Evolutionary conservation across 345 rosid genomes (phyloP).

Genomic region (Eucalyptus melliodora): DNA sequence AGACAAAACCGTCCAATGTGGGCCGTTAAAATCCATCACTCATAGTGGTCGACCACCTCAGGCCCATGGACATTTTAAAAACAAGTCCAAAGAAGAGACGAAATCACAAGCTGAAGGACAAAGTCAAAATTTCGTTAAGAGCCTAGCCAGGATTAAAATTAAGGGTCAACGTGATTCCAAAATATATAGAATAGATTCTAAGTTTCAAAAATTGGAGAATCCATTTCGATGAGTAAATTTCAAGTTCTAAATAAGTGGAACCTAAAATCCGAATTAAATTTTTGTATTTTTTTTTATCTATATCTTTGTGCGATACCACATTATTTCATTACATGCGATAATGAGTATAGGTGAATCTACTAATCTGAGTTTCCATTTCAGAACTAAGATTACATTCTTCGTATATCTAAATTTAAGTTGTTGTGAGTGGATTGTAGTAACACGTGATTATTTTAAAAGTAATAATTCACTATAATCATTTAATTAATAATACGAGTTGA

Average conservation of each 20-base stretch:
- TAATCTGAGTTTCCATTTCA: no score
- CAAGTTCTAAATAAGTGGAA: no score
- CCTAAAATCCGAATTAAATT: accelerated
- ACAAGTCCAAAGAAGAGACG: neutral
- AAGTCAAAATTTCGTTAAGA: neutral
- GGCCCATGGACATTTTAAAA: neutral
- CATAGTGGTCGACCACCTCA: neutral
- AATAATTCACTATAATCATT: no score
- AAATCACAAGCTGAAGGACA: neutral
- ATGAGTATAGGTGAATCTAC: no score
- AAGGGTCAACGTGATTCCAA: no score
- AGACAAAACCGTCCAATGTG: neutral
- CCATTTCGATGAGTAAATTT: accelerated
- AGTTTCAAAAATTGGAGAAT: no score
- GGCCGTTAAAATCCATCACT: neutral
- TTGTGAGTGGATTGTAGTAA: no score
- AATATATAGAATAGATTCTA: no score
- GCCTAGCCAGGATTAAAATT: neutral
- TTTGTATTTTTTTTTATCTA: no score
- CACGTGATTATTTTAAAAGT: no score
- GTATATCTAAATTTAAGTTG: no score
- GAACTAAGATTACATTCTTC: accelerated
- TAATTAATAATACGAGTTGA: accelerated
- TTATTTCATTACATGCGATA: accelerated
- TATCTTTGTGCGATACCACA: accelerated